Conservation (phyloP, 1,284 basidiomycete species). For the Filobasidium uniguttulatum region DNA sequence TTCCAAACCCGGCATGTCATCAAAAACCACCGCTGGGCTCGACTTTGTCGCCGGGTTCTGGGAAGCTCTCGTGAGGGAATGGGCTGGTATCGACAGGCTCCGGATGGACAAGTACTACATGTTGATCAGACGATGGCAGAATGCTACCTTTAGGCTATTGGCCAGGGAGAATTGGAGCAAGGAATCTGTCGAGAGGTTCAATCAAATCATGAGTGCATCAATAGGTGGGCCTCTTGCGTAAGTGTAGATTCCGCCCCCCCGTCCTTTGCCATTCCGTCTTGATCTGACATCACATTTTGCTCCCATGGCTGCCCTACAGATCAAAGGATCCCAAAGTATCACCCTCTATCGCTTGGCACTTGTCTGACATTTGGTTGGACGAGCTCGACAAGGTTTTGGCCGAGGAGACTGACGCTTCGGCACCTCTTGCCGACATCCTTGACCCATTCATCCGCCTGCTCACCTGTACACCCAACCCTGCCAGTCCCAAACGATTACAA, state of each 20-base stretch:
- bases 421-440: conserved; percentile 26
- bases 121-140: conserved; percentile 76
- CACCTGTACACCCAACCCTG: conserved; percentile 25
- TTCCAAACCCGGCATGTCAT: conserved; percentile 13
- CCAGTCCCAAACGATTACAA: conserved; percentile 31
- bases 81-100: conserved; percentile 79
- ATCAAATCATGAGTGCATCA: conserved; percentile 47
- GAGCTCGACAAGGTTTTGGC: conserved; percentile 64
- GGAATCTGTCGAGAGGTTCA: conserved; percentile 47
- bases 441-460: conserved; percentile 30
- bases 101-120: conserved; percentile 97
- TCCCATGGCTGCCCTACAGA: conserved; percentile 36
- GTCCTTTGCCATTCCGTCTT: background rate
- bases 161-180: conserved; percentile 56
- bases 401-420: conserved; percentile 22
- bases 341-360: conserved; percentile 64
- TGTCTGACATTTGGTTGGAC: conserved; percentile 78
- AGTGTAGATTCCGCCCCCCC: conserved; percentile 21
- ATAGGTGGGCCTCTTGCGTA: conserved; percentile 66
- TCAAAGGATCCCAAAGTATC: conserved; percentile 61
- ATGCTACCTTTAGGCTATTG: conserved; percentile 69
- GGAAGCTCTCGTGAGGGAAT: conserved; percentile 75
- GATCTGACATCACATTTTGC: conserved; percentile 1
- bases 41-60: conserved; percentile 79
- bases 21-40: conserved; percentile 46